These are phyloP conservation scores for Thozetella sp. DNA, from an alignment of 495 filamentous ascomycete species.

Conservation along the genomic window DNA sequence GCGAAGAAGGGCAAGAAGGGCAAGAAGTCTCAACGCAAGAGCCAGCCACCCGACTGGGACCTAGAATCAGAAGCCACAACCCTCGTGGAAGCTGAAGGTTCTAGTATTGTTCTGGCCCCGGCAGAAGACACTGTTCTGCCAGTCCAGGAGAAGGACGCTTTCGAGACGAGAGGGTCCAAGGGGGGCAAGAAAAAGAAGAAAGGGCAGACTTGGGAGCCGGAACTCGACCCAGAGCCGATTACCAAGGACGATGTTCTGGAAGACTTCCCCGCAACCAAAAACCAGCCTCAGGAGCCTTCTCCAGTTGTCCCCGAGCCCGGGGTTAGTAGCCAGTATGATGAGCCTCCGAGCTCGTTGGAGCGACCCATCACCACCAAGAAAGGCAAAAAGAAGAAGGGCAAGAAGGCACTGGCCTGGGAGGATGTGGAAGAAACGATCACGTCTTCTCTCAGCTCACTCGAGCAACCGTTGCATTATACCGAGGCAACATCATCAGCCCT, in stretches of 20 bases:
- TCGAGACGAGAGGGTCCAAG: conserved; percentile 7
- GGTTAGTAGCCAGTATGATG: background rate
- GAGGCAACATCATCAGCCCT: background rate
- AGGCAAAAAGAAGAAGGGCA: conserved; percentile 25
- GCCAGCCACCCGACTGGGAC: conserved; percentile 3
- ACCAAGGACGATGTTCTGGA: background rate
- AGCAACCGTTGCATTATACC: background rate
- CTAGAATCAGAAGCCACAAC: background rate
- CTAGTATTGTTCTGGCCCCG: background rate
- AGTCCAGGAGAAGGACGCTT: background rate
- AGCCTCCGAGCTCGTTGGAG: conserved; percentile 4
- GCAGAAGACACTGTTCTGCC: background rate
- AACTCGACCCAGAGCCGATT: background rate
- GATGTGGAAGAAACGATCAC: conserved; percentile 5
- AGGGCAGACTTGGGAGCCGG: conserved; percentile 3
- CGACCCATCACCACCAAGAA: conserved; percentile 13
- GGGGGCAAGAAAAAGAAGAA: conserved; percentile 21
- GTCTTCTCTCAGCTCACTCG: background rate
- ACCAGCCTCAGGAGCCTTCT: background rate
- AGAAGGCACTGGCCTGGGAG: background rate
- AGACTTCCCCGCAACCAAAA: background rate
- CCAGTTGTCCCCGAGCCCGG: background rate
- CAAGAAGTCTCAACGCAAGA: conserved; percentile 18
- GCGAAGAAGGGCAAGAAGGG: conserved; percentile 30
- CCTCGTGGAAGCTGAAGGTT: background rate